Evolutionary conservation across 768 basidiomycete species (phyloP), one percentile per base, ranked within the genome.

Genomic region (Lyophyllum shimeji): DNA sequence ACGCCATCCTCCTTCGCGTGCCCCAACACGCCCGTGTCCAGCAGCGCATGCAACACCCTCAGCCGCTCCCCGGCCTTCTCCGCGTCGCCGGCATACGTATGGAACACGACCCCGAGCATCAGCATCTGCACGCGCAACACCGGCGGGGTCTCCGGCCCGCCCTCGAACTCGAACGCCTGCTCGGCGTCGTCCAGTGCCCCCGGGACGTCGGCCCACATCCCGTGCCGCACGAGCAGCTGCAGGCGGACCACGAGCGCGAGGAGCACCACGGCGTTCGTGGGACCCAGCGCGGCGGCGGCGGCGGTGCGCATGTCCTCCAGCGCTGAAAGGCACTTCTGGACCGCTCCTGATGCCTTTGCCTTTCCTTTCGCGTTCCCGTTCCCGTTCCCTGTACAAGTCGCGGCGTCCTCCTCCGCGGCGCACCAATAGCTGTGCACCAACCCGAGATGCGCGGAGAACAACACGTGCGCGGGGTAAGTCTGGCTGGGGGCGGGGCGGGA

Each of bases 21-120:
- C 24, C 54, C 12, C 25, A 83, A 46, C 61, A 75, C 78, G 1
- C 81, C 84, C 1, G 78, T 72, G 63, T 92, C 90, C 49, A 92
- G 76, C 24, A 89, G 67, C n/a, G 78, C 74, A 65, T 93, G 90
- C 1, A 93, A 67, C 44, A 75, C 74, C 34, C 78, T 73, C 31
- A 91, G 69, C 18, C 89, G 72, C 7, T 72, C 66, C n/a, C 80
- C 74, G 0, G 82, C 77, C 13, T 74, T 71, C 17, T 72, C 64
- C 5, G 80, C 73, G 50, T 75, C 72, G 7, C 87, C 87, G 0
- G 70, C 69, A 59, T 89, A 84, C 0, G 87, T 87, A 61, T 83
- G 76, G 63, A 80, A 88, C 20, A 85, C 67, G 8, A 88, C 74
- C 3, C 82, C 77, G 20, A 89, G 69, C 47, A 89, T 77, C 21